Percentiles rank a stretch among this genome's conserved stretches.
These are phyloP conservation scores for Amaranthus palmeri DNA, from an alignment of 148 eudicot genomes.

Conservation along the genomic window DNA sequence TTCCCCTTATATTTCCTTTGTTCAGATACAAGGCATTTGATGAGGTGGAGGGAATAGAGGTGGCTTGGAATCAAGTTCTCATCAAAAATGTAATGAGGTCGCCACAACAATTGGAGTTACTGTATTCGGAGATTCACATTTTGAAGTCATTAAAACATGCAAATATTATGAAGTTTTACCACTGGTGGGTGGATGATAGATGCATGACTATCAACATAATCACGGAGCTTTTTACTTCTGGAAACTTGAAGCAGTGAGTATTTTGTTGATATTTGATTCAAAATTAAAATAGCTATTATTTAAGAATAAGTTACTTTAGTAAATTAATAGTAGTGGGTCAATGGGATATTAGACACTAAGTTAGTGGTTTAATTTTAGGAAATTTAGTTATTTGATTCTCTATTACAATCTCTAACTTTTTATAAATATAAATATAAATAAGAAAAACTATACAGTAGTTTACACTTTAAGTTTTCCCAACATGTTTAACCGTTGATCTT, in stretches of 20 bases:
- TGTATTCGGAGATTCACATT: conserved; percentile 71
- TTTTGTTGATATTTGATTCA: not conserved
- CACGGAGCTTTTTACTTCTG: conserved; percentile 77
- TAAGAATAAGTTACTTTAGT: no score
- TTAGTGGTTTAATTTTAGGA: no score
- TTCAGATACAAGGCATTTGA: conserved; percentile 79
- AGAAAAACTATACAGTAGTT: no score
- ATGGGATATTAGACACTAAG: no score
- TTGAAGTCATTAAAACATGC: conserved; percentile 68
- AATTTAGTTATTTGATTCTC: no score
- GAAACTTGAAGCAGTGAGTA: conserved; percentile 81
- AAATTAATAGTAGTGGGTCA: no score
- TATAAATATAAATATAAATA: no score
- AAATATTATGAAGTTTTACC: conserved; percentile 55
- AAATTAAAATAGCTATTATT: no score
- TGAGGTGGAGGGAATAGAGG: conserved; percentile 76
- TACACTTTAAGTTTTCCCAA: no score
- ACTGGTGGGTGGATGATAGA: conserved; percentile 69
- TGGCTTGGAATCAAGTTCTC: conserved; percentile 82
- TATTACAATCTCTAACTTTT: no score
- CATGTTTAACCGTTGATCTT: no score
- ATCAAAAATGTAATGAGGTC: conserved; percentile 50
- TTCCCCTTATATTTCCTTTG: not conserved
- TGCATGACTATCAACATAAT: conserved; percentile 72
- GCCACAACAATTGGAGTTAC: conserved; percentile 42